Evolutionary conservation across 2,329 filamentous ascomycete genomes (phyloP).

Genomic region (Stagonosporopsis vannaccii): DNA sequence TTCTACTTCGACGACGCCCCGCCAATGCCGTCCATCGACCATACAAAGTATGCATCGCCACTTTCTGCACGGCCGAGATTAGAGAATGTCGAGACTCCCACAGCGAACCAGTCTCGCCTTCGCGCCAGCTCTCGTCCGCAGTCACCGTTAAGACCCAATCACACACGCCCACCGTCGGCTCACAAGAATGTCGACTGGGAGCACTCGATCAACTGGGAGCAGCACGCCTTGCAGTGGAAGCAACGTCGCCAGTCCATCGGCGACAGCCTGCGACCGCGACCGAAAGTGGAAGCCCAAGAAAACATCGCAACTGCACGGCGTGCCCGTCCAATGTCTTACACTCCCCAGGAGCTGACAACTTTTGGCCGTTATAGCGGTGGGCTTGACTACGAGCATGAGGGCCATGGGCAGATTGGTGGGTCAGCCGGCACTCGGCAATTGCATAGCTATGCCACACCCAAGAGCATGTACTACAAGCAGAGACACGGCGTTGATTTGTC

Average conservation of each 20-base stretch:
- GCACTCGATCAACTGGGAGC: constrained; percentile 34
- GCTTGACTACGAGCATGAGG: constrained; percentile 46
- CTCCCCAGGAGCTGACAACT: constrained; percentile 7
- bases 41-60: constrained; percentile 18
- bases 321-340: constrained; percentile 12
- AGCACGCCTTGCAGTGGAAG: constrained; percentile 36
- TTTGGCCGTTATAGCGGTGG: constrained; percentile 49
- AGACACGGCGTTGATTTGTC: constrained; percentile 44
- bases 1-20: constrained; percentile 15
- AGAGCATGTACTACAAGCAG: constrained; percentile 40
- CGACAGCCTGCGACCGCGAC: constrained; percentile 29
- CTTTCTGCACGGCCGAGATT: constrained; percentile 16
- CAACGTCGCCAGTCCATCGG: constrained; percentile 43
- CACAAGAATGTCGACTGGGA: constrained; percentile 23
- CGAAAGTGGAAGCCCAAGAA: constrained; percentile 9
- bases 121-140: constrained; percentile 9
- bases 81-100: constrained; percentile 8
- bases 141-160: constrained; percentile 12
- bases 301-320: constrained; percentile 8
- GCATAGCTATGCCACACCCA: constrained; percentile 40
- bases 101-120: constrained; percentile 14
- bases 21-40: constrained; percentile 34
- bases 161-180: constrained; percentile 17
- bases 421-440: constrained; percentile 46
- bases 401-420: constrained; percentile 42